Evolutionary conservation across 2,329 filamentous ascomycete genomes (phyloP), one percentile per base, ranked within the genome.

Genomic region (Cadophora sp.): DNA sequence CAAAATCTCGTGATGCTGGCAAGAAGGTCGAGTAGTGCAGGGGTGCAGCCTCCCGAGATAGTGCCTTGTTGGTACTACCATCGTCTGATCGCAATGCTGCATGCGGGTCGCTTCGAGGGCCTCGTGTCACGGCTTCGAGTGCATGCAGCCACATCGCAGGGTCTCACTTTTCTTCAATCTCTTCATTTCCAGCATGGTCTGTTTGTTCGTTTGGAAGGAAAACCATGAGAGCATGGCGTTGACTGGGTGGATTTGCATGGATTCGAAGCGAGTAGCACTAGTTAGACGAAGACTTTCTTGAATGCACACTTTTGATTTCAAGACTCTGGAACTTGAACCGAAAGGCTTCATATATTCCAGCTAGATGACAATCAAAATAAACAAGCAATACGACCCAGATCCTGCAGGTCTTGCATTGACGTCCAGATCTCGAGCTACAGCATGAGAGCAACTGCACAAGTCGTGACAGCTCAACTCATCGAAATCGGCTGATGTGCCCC

Each of bases 1-100:
- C 68, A 20, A 64, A 65, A 58, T 59, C 66, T 24, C 61, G 59
- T 66, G 67, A 68, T n/a, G 63, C 48, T n/a, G 27, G 50, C 45
- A 71, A 72, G 58, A 74, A 71, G 48, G 62, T 55, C 36, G 65
- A 70, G 59, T 74, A 70, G 60, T 56, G 56, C 9, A 36, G 1
- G 65, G n/a, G 16, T 73, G 72, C 70, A 70, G 56, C 59, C 43
- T 70, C 55, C 73, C 72, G 71, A 72, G 55, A 72, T 70, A 66
- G 56, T 22, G 33, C 27, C 43, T 55, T 30, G 48, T 39, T 56
- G 62, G 70, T 71, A 59, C 60, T 64, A 62, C 27, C 63, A 59
- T 64, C 64, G 36, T 66, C 63, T 55, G 64, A 67, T 69, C 62
- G 55, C 41, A 33, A 63, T 39, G 45, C 50, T 62, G 62, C 64